Conservation (phyloP, 306 rosid species). For the Vigna angularis region DNA sequence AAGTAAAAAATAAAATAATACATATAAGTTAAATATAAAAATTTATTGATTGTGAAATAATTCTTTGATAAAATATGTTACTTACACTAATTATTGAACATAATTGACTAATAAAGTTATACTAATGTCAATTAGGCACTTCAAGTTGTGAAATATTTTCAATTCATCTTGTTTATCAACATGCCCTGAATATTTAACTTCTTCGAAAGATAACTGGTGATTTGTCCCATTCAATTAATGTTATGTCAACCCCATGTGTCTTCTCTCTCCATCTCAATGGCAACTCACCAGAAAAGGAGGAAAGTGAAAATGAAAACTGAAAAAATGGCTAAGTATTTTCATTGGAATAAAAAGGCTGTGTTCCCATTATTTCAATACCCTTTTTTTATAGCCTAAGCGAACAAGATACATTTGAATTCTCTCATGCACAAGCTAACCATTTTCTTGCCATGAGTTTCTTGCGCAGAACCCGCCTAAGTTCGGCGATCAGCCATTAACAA, state of each 20-base stretch:
- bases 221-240: background rate
- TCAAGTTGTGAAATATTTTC: no score
- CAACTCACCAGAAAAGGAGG: constrained; percentile 52
- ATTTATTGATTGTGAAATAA: no score
- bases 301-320: constrained; percentile 48
- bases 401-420: constrained; percentile 48
- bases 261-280: constrained; percentile 43
- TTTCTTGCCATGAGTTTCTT: constrained; percentile 42
- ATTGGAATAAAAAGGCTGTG: background rate
- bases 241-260: background rate
- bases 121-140: background rate
- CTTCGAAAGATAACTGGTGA: background rate
- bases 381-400: constrained; percentile 41
- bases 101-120: background rate
- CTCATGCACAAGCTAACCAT: constrained; percentile 43
- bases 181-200: background rate
- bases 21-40: no score
- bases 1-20: no score
- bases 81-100: background rate
- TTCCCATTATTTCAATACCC: constrained; percentile 27
- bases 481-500: constrained; percentile 60
- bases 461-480: constrained; percentile 65
- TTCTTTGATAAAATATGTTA: no score
- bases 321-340: background rate
- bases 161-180: background rate